Evolutionary conservation across 192 early-diverging fungal species (phyloP).

Genomic region (Podila verticillata): DNA sequence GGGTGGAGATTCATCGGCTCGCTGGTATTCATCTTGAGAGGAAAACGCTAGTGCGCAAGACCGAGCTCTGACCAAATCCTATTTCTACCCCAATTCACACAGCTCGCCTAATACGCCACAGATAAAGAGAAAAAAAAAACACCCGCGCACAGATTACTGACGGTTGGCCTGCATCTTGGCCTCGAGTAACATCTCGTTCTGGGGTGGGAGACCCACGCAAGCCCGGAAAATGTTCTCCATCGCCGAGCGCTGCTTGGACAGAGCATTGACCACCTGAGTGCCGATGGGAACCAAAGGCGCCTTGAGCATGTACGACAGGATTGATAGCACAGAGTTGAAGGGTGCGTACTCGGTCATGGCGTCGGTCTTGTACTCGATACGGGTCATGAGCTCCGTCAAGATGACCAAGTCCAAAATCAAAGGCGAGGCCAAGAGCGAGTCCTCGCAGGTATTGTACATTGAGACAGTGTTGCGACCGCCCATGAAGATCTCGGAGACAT

Average conservation of each 20-base stretch:
- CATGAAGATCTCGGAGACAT: conserved; percentile 99
- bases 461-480: conserved; percentile 95
- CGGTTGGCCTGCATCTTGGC: conserved; percentile 68
- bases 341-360: conserved; percentile 78
- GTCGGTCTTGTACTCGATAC: conserved; percentile 88
- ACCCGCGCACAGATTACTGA: conserved; percentile 17
- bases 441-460: conserved; percentile 99
- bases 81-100: no score
- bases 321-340: conserved; percentile 96
- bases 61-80: no score
- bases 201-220: conserved; percentile 92
- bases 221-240: conserved; percentile 99
- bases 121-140: no score
- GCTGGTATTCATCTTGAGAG: no score
- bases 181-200: conserved; percentile 98
- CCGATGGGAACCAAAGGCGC: conserved; percentile 93
- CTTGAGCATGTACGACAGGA: conserved; percentile 95
- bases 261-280: conserved; percentile 96
- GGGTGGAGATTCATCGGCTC: no score
- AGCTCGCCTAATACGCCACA: no score
- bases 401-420: conserved; percentile 96
- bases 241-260: conserved; percentile 93
- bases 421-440: conserved; percentile 96
- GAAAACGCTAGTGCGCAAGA: no score
- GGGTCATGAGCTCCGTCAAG: conserved; percentile 96